These are phyloP conservation scores for Aciculoconidium aculeatum DNA, from an alignment of 805 yeast species.

Conservation along the genomic window DNA sequence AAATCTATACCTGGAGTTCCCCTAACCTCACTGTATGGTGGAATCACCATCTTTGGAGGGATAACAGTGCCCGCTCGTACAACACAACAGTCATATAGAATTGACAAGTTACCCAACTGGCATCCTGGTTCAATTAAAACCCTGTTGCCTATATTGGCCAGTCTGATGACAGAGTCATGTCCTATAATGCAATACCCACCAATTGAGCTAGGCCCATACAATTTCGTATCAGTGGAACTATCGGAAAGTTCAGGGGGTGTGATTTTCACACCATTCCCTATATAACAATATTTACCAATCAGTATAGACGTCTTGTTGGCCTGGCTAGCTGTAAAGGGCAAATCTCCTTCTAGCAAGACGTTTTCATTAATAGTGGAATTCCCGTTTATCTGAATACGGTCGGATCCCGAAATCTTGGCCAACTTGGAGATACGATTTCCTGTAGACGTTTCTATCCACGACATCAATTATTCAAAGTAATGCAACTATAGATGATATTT, in stretches of 20 bases:
- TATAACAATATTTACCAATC: conserved; percentile 43
- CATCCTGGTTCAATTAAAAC: conserved; percentile 43
- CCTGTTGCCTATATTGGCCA: conserved; percentile 42
- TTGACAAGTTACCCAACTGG: conserved; percentile 26
- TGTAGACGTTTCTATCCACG: conserved; percentile 45
- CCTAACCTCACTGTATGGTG: conserved; percentile 45
- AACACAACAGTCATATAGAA: conserved; percentile 48
- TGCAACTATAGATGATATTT: no score
- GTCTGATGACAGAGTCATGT: conserved; percentile 20
- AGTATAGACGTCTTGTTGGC: conserved; percentile 22
- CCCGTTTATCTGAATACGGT: conserved; percentile 41
- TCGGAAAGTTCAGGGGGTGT: conserved; percentile 24
- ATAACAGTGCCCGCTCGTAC: conserved; percentile 36
- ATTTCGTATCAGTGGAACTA: conserved; percentile 3
- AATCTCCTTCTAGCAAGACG: conserved; percentile 32
- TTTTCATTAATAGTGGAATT: conserved; percentile 37
- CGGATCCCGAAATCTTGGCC: conserved; percentile 39
- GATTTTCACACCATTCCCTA: conserved; percentile 24
- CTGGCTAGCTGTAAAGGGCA: conserved; percentile 8
- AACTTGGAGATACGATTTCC: conserved; percentile 45
- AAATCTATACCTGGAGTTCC: conserved; percentile 34
- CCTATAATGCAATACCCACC: conserved; percentile 48
- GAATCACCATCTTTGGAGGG: conserved; percentile 41
- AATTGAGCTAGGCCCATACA: conserved; percentile 27
- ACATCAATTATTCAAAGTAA: conserved; percentile 1